Conservation (phyloP, 2,329 filamentous ascomycete species). For the Rutstroemia sp. region DNA sequence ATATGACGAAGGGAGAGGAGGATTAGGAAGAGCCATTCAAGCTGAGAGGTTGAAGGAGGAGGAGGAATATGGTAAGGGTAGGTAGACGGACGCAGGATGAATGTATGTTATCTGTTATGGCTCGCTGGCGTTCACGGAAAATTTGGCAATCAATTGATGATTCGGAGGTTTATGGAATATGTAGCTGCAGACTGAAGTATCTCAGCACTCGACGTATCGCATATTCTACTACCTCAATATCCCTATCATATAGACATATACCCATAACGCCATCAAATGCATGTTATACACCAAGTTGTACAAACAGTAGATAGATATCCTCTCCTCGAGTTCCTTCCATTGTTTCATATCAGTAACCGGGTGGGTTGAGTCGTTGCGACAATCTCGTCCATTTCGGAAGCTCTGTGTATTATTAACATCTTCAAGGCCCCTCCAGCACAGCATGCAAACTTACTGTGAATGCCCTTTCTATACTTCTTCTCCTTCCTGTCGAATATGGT, state of each 20-base stretch:
- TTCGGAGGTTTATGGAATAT: neutral
- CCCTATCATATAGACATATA: conserved; percentile 17
- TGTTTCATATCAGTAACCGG: conserved; percentile 60
- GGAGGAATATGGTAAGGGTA: conserved; percentile 51
- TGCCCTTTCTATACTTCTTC: conserved; percentile 91
- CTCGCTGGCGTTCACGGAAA: conserved; percentile 2
- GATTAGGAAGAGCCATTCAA: conserved; percentile 72
- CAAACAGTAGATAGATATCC: no score
- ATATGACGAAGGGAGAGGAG: conserved; percentile 89
- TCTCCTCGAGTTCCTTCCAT: neutral
- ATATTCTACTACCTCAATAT: conserved; percentile 1
- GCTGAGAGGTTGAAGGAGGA: conserved; percentile 52
- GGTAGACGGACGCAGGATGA: conserved; percentile 32
- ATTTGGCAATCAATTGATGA: conserved; percentile 2
- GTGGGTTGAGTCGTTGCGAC: conserved; percentile 87
- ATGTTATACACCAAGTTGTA: conserved; percentile 16
- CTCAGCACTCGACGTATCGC: conserved; percentile 16
- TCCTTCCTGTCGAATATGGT: conserved; percentile 95
- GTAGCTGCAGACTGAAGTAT: conserved; percentile 1
- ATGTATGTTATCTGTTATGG: neutral
- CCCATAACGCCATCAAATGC: conserved; percentile 25
- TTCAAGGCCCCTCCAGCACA: neutral
- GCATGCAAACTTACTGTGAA: conserved; percentile 67
- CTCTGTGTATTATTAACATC: conserved; percentile 40
- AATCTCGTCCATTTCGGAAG: conserved; percentile 92